These are phyloP conservation scores for Fagopyrum homotropicum DNA, from an alignment of 148 eudicot species.

Conservation along the genomic window DNA sequence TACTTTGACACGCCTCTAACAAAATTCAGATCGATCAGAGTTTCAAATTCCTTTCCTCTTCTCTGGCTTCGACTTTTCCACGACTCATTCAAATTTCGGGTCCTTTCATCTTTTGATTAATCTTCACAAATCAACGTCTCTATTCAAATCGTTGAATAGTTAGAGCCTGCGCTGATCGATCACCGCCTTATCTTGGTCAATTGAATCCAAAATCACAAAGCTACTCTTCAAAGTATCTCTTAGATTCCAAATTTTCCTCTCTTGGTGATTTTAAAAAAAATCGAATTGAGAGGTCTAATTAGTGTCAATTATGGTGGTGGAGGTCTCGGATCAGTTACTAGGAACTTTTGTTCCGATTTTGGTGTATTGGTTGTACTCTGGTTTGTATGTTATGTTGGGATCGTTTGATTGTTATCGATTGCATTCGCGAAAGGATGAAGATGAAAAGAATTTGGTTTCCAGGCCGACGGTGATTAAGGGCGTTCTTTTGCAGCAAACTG, in stretches of 20 bases:
- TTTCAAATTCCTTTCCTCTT: not conserved
- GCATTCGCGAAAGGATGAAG: constrained; percentile 65
- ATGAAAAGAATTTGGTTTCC: constrained; percentile 71
- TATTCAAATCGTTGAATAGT: not conserved
- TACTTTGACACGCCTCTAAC: not conserved
- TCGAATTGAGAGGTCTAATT: not conserved
- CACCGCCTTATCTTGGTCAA: not conserved
- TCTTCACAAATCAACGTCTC: not conserved
- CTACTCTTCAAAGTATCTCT: not conserved
- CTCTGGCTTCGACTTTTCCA: not conserved
- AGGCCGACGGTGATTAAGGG: constrained; percentile 63
- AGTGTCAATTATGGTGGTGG: constrained; percentile 24
- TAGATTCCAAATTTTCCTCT: not conserved
- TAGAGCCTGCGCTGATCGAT: not conserved
- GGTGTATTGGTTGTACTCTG: constrained; percentile 84
- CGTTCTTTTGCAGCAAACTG: constrained; percentile 68
- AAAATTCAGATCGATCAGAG: not conserved
- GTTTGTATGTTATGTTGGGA: constrained; percentile 47
- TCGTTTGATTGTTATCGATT: constrained; percentile 49
- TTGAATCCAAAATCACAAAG: not conserved
- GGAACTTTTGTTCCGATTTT: constrained; percentile 72
- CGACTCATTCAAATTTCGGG: not conserved
- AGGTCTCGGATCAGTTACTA: constrained; percentile 62
- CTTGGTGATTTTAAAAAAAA: not conserved
- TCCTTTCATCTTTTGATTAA: not conserved